Evolutionary conservation across 352 stramenopile genomes (phyloP).

Genomic region (Globisporangium takayamanum): DNA sequence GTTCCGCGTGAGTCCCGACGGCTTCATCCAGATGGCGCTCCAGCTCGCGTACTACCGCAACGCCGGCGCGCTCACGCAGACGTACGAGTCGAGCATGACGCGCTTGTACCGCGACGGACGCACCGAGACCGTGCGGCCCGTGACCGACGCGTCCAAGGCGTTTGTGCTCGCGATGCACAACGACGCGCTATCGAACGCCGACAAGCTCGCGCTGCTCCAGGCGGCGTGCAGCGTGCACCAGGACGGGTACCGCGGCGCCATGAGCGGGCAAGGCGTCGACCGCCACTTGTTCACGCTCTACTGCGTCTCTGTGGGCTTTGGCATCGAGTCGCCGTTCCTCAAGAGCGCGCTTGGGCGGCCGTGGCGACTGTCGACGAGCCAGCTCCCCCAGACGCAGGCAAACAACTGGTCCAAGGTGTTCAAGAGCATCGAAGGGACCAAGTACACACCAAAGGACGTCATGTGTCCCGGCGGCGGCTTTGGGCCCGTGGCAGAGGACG

Average conservation of each 20-base stretch:
- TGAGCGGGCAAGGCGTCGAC: constrained; percentile 91
- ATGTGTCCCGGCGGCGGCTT: constrained; percentile 84
- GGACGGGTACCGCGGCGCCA: constrained; percentile 87
- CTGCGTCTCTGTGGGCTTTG: constrained; percentile 82
- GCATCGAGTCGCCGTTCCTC: constrained; percentile 85
- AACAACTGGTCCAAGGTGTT: constrained; percentile 69
- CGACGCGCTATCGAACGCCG: constrained; percentile 48
- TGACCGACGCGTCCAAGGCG: constrained; percentile 85
- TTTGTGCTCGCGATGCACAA: constrained; percentile 88
- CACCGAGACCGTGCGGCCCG: constrained; percentile 90
- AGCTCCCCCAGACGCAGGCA: constrained; percentile 89
- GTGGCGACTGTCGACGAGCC: constrained; percentile 85
- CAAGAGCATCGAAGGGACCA: constrained; percentile 48
- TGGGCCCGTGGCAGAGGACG: constrained; percentile 84
- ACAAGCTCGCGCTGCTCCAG: constrained; percentile 85
- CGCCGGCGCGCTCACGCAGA: constrained; percentile 90
- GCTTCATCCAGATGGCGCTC: constrained; percentile 95
- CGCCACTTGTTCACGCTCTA: constrained; percentile 95
- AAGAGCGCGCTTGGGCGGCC: constrained; percentile 78
- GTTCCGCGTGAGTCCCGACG: constrained; percentile 92
- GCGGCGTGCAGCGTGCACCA: constrained; percentile 88
- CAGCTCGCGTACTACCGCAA: constrained; percentile 95
- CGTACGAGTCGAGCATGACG: constrained; percentile 97
- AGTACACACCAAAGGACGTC: constrained; percentile 49
- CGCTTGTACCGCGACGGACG: constrained; percentile 93